A percentile compares a stretch with the other conserved stretches of the same genome.
Evolutionary conservation across 139 green algal species (phyloP).

Genomic region (Nannochloris sp.): DNA sequence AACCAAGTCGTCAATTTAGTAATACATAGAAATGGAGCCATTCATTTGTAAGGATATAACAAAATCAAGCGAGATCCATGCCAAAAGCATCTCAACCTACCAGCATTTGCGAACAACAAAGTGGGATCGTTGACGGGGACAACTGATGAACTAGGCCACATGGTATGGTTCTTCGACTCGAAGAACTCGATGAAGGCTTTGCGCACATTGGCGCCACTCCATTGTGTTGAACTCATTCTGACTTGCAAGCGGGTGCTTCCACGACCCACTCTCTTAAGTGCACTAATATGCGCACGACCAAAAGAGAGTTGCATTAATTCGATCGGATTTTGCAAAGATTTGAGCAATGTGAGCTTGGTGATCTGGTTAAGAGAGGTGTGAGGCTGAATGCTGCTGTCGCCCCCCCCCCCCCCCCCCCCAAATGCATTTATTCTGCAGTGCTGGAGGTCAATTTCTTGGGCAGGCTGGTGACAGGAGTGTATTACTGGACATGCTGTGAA

Average conservation of each 20-base stretch:
- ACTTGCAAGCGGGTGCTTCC: neutral
- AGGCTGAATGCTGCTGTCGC: too few relatives aligned
- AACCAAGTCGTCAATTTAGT: too few relatives aligned
- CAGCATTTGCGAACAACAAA: constrained; percentile 95
- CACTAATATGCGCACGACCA: neutral
- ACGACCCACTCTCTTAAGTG: neutral
- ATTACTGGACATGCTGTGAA: too few relatives aligned
- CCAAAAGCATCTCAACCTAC: neutral
- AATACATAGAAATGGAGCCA: too few relatives aligned
- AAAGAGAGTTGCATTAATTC: neutral
- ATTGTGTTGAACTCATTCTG: neutral
- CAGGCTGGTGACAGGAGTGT: too few relatives aligned
- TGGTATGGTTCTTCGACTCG: constrained; percentile 41
- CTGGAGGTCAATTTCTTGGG: too few relatives aligned
- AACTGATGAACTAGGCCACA: constrained; percentile 56
- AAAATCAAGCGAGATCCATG: neutral
- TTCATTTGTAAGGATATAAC: neutral
- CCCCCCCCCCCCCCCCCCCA: too few relatives aligned
- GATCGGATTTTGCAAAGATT: neutral
- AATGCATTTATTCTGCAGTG: too few relatives aligned
- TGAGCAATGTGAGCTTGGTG: too few relatives aligned
- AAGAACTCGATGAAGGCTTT: constrained; percentile 11
- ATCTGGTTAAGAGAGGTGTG: too few relatives aligned
- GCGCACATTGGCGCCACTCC: constrained; percentile 1
- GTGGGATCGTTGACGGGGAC: constrained; percentile 94